phyloP scores from a whole-genome alignment of 371 early-diverging fungal species.

The Smittium mucronatum region DNA sequence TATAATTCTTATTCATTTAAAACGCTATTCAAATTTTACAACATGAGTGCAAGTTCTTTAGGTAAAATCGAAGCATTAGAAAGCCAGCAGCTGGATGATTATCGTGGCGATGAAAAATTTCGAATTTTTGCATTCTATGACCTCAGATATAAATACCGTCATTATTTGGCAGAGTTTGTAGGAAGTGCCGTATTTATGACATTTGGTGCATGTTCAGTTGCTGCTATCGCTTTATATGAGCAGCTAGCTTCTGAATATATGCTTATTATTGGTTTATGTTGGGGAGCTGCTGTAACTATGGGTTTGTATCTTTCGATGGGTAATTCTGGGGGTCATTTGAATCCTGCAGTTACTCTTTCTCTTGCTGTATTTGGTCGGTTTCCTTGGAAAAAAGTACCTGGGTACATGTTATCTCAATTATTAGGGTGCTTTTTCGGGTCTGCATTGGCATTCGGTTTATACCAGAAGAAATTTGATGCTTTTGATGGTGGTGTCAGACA shows the following conservation, averaged over 20 bases:
- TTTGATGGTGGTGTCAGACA: constrained; percentile 46
- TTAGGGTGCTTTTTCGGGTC: constrained; percentile 63
- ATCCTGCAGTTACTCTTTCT: constrained; percentile 64
- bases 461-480: constrained; percentile 24
- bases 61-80: no score
- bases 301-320: constrained; percentile 54
- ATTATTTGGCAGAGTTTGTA: constrained; percentile 67
- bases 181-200: constrained; percentile 59
- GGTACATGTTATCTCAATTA: constrained; percentile 48
- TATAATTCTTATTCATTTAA: no score
- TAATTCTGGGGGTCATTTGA: constrained; percentile 65
- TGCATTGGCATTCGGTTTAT: constrained; percentile 33
- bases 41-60: no score
- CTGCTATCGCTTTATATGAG: constrained; percentile 23
- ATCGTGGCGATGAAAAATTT: no score
- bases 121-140: constrained; percentile 3
- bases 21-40: no score
- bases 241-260: constrained; percentile 12
- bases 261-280: constrained; percentile 38
- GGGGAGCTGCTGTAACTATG: constrained; percentile 43
- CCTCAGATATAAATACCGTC: constrained; percentile 37
- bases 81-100: no score
- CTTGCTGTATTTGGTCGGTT: constrained; percentile 55
- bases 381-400: constrained; percentile 50
- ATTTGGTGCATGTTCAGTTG: constrained; percentile 50